Conservation (phyloP, 106 monocot species). For the Phalaenopsis equestris region DNA sequence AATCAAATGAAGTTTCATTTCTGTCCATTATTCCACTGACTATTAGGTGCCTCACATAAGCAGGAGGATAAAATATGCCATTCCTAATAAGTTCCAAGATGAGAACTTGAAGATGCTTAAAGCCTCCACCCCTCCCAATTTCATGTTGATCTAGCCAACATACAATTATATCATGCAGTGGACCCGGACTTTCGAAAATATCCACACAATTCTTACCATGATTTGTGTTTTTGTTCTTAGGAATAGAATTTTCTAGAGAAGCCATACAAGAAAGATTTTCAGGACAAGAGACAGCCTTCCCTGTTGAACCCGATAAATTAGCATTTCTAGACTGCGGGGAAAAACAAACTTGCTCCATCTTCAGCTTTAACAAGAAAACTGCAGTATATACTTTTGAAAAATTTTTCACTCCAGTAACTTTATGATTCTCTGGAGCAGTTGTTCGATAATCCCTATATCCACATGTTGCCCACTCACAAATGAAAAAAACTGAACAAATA, state of each 20-base stretch:
- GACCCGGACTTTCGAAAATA: conserved; percentile 70
- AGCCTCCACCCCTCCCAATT: conserved; percentile 52
- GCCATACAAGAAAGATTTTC: conserved; percentile 29
- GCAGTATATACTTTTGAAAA: conserved; percentile 74
- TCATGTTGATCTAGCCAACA: conserved; percentile 99
- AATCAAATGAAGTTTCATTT: conserved; percentile 34
- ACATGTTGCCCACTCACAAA: conserved; percentile 98
- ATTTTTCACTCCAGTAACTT: conserved; percentile 77
- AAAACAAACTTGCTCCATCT: conserved; percentile 45
- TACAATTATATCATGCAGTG: conserved; percentile 87
- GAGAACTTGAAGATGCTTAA: conserved; percentile 59
- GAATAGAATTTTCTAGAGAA: conserved; percentile 22
- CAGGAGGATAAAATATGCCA: conserved; percentile 88
- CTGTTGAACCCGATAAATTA: conserved; percentile 11
- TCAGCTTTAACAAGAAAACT: conserved; percentile 68
- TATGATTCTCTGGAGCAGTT: conserved; percentile 29
- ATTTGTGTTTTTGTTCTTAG: conserved; percentile 19
- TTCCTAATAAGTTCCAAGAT: conserved; percentile 70
- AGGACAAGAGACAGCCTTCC: conserved; percentile 25
- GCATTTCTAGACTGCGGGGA: conserved; percentile 17
- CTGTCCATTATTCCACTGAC: conserved; percentile 86
- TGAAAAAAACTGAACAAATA: conserved; percentile 77
- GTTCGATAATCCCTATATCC: conserved; percentile 75
- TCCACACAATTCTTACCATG: conserved; percentile 27
- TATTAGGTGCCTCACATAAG: conserved; percentile 91